Conservation (phyloP, 768 basidiomycete genomes). For the Suillus occidentalis region DNA sequence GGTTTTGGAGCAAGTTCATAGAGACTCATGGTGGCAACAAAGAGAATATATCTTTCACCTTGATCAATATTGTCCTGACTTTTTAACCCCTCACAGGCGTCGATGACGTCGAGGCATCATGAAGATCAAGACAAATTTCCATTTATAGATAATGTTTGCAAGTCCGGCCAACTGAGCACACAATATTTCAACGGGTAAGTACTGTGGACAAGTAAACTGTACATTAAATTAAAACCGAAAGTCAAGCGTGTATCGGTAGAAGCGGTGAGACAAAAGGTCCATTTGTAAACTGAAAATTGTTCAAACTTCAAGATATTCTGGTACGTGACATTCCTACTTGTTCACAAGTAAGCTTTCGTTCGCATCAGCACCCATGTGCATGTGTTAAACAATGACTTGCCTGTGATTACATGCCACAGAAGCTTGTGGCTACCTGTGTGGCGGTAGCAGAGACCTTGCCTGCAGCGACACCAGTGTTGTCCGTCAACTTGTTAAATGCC, state of each 20-base stretch:
- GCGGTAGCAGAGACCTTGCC: conserved; percentile 48
- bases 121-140: neutral
- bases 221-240: neutral
- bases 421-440: conserved; percentile 41
- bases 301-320: neutral
- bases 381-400: neutral
- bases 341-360: neutral
- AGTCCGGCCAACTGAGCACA: neutral
- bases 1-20: conserved; percentile 23
- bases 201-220: neutral
- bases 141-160: neutral
- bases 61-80: neutral
- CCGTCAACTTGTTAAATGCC: conserved; percentile 37
- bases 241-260: neutral
- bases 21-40: neutral
- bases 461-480: conserved; percentile 40
- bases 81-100: neutral
- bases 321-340: neutral
- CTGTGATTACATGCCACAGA: conserved; percentile 45
- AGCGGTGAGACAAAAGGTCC: neutral
- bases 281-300: neutral
- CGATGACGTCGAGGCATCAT: neutral
- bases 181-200: neutral
- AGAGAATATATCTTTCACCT: too few species aligned
- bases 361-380: neutral